Conservation (phyloP, 441 rosid species). For the Raphanus hybrid region DNA sequence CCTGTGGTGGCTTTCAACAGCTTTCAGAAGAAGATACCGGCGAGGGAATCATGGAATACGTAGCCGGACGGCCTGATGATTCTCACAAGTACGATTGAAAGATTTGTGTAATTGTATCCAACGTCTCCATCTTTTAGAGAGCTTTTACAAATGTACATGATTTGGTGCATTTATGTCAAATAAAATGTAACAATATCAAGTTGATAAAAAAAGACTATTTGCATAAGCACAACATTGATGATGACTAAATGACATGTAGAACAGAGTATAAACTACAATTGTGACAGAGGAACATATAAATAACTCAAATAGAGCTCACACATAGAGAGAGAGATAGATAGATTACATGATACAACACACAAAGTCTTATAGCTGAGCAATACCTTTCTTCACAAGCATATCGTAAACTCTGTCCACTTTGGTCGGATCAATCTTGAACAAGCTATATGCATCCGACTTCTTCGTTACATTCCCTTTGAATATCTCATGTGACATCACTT, state of each 20-base stretch:
- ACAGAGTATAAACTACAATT: too few species aligned
- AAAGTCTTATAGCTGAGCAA: constrained; percentile 63
- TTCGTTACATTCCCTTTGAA: constrained; percentile 73
- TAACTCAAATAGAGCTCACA: too few species aligned
- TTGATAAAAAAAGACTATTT: too few species aligned
- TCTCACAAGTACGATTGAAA: constrained; percentile 31
- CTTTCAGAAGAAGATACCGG: constrained; percentile 49
- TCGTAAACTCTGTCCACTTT: constrained; percentile 89
- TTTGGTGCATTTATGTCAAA: constrained; percentile 18
- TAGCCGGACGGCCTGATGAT: constrained; percentile 49
- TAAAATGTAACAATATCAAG: neutral
- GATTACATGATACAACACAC: constrained; percentile 30
- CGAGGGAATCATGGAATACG: constrained; percentile 57
- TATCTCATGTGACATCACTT: constrained; percentile 73
- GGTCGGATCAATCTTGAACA: constrained; percentile 80
- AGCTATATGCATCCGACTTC: constrained; percentile 76
- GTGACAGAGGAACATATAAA: too few species aligned
- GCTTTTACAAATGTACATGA: constrained; percentile 27
- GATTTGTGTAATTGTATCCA: neutral
- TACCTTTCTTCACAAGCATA: constrained; percentile 90
- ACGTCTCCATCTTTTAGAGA: constrained; percentile 3
- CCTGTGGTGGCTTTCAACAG: constrained; percentile 64
- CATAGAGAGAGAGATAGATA: neutral
- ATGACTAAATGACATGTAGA: too few species aligned
- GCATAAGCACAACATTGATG: too few species aligned